A percentile compares a stretch with the other conserved stretches of the same genome.
These are phyloP conservation scores for Margaritispora aquatica DNA, from an alignment of 495 filamentous ascomycete species.

Conservation along the genomic window DNA sequence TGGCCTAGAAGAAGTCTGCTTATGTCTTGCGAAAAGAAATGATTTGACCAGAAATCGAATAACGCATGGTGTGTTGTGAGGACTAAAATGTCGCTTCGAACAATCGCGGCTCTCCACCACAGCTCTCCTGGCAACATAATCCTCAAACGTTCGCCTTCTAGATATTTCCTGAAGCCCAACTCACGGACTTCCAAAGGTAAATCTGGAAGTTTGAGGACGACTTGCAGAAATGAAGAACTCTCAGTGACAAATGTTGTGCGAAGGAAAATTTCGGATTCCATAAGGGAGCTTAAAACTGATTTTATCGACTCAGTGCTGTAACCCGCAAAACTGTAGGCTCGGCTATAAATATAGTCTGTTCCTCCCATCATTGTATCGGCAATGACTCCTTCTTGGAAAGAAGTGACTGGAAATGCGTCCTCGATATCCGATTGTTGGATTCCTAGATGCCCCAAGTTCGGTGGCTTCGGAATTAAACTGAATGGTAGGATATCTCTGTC, in stretches of 20 bases:
- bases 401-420: conserved; percentile 63
- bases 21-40: conserved; percentile 45
- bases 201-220: conserved; percentile 29
- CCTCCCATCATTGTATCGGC: conserved; percentile 51
- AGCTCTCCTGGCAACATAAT: conserved; percentile 1
- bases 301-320: conserved; percentile 44
- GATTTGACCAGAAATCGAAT: conserved; percentile 63
- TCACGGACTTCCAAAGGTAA: conserved; percentile 9
- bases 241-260: conserved; percentile 45
- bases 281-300: conserved; percentile 44
- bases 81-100: conserved; percentile 19
- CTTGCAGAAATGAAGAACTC: conserved; percentile 43
- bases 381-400: conserved; percentile 67
- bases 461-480: background rate
- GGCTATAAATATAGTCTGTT: conserved; percentile 51
- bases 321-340: conserved; percentile 34
- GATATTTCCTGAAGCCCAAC: background rate
- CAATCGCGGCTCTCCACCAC: conserved; percentile 22
- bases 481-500: background rate
- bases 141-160: background rate
- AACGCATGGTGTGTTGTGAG: conserved; percentile 62
- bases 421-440: conserved; percentile 29
- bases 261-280: conserved; percentile 43
- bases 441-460: too few relatives aligned
- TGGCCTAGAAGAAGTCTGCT: conserved; percentile 27